Evolutionary conservation across 1,284 basidiomycete genomes (phyloP), one percentile per base, ranked within the genome.

Genomic region (Cystobasidium sp.): DNA sequence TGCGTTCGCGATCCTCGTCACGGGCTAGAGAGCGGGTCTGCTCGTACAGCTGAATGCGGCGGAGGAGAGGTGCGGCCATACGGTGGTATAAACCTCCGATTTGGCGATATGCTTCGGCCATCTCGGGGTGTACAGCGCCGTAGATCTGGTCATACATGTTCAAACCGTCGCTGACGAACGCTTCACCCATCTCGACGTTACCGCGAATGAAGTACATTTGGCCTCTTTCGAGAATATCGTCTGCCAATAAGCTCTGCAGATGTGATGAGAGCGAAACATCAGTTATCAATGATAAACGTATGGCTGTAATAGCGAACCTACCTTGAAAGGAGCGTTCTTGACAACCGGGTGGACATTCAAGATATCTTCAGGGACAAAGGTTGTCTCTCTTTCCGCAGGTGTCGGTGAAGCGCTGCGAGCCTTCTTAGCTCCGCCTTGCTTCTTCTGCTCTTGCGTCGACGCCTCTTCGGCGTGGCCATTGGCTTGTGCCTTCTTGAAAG

Each of bases 111-210:
- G 84, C 84, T 12, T 83, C 80, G 0, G 85, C 85, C 62, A 86
- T 84, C 78, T 87, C 86, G 41, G 86, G 85, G 80, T 88, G 87
- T 24, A 87, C 83, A 22, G 86, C 81, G 3, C 86, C 86, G 80
- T 86, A 86, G 61, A 87, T 84, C 77, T 85, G 84, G 82, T 88
- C 86, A 82, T 85, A 86, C 74, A 86, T 83, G 78, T 84, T 84
- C 73, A 87, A 82, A 52, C 84, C 85, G 76, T 87, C 86, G 58
- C 85, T 83, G 80, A 86, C 82, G 76, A 87, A 82, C 75, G 86
- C 86, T 55, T 86, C 82, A 31, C 86, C 87, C 37, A 83, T 77
- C 44, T 84, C 83, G 71, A 85, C 80, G 65, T 85, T 83, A 43
- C 85, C 86, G 24, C 84, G 84, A 78, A 82, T 82, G 79, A 87